Evolutionary conservation across 2,329 filamentous ascomycete species (phyloP).

Genomic region (Dothideomycetes sp.): DNA sequence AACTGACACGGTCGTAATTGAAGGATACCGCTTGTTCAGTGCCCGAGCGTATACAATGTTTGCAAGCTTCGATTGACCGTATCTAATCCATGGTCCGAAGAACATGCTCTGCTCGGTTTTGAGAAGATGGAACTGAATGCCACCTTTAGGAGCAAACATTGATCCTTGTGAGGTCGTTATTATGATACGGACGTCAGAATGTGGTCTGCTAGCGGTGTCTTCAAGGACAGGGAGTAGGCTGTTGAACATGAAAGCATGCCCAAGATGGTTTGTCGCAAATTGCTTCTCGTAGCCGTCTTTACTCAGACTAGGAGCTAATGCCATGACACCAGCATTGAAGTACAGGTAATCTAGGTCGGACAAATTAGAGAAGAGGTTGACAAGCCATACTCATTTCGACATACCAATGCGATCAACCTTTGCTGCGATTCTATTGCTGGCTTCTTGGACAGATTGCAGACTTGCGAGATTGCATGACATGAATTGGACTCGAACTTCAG

Average conservation of each 20-base stretch:
- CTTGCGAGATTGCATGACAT: constrained; percentile 44
- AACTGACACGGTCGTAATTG: constrained; percentile 26
- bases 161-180: constrained; percentile 13
- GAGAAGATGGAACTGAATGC: constrained; percentile 18
- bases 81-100: constrained; percentile 19
- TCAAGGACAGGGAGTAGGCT: constrained; percentile 14
- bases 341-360: constrained; percentile 23
- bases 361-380: constrained; percentile 6
- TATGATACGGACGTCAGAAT: constrained; percentile 15
- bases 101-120: constrained; percentile 16
- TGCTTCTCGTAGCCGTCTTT: constrained; percentile 22
- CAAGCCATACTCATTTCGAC: background rate
- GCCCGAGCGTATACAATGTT: constrained; percentile 35
- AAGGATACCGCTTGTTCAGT: constrained; percentile 29
- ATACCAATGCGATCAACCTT: constrained; percentile 33
- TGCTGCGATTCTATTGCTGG: constrained; percentile 34
- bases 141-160: constrained; percentile 12
- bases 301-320: constrained; percentile 16
- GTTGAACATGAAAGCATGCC: constrained; percentile 22
- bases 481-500: constrained; percentile 32
- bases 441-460: constrained; percentile 39
- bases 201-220: constrained; percentile 3
- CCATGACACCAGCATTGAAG: constrained; percentile 22
- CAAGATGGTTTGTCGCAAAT: constrained; percentile 23
- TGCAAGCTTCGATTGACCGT: constrained; percentile 39